A percentile compares a stretch with the other conserved stretches of the same genome.
Conservation (phyloP, 192 early-diverging fungal species). For the Backusella circina region DNA sequence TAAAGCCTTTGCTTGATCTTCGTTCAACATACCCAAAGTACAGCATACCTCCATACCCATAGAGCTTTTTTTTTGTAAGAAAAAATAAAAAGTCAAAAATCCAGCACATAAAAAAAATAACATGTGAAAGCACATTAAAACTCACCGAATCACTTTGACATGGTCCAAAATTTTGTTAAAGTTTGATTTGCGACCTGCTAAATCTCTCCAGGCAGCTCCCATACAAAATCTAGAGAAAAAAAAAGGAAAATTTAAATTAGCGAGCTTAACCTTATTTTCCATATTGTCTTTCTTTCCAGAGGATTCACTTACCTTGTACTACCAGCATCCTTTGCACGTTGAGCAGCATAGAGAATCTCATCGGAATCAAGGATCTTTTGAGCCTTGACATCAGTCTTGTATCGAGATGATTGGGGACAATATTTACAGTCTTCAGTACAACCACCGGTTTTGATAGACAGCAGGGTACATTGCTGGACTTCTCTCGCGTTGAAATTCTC, state of each 20-base stretch:
- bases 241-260: slow-evolving; percentile 5
- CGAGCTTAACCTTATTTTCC: neutral
- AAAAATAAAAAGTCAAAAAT: slow-evolving; percentile 2
- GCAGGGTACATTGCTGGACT: slow-evolving; percentile 78
- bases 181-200: slow-evolving; percentile 77
- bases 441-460: slow-evolving; percentile 83
- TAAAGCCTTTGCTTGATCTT: slow-evolving; percentile 66
- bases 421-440: slow-evolving; percentile 84
- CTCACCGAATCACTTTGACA: slow-evolving; percentile 71
- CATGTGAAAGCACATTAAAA: neutral
- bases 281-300: neutral
- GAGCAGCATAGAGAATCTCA: slow-evolving; percentile 67
- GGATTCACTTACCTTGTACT: slow-evolving; percentile 48
- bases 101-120: neutral
- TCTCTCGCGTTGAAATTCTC: slow-evolving; percentile 61
- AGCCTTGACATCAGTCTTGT: slow-evolving; percentile 67
- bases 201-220: slow-evolving; percentile 84
- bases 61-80: slow-evolving; percentile 29
- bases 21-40: slow-evolving; percentile 79
- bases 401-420: slow-evolving; percentile 74
- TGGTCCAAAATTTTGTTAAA: slow-evolving; percentile 73
- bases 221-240: slow-evolving; percentile 63
- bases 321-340: slow-evolving; percentile 72
- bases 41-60: slow-evolving; percentile 91
- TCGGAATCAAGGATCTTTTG: slow-evolving; percentile 67